Evolutionary conservation across 805 yeast genomes (phyloP).

Genomic region (Blastobotrys chiropterorum): DNA sequence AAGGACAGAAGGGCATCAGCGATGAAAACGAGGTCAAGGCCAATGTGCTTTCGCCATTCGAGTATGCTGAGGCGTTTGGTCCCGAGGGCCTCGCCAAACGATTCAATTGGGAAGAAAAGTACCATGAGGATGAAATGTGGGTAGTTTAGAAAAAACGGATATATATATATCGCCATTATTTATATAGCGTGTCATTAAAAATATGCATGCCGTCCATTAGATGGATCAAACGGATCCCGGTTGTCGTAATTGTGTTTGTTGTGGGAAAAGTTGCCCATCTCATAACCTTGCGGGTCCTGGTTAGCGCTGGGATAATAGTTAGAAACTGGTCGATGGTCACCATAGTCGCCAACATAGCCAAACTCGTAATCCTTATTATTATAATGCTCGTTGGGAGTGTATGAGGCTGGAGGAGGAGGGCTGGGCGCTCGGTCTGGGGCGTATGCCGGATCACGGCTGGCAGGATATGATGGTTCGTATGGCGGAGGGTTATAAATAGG

Average conservation of each 20-base stretch:
- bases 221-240: not conserved
- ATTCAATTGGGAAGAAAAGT: conserved; percentile 22
- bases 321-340: conserved; percentile 5
- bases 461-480: not conserved
- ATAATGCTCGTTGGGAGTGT: conserved; percentile 5
- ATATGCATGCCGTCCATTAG: not conserved
- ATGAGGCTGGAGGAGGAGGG: too few species aligned
- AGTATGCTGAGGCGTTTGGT: conserved; percentile 15
- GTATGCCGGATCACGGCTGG: conserved; percentile 2
- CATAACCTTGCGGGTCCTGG: not conserved
- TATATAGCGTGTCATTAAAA: not conserved
- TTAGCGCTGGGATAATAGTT: not conserved
- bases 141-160: not conserved
- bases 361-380: conserved; percentile 1
- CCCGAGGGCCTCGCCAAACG: conserved; percentile 13
- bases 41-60: conserved; percentile 15
- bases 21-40: conserved; percentile 6
- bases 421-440: too few species aligned
- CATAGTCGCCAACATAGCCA: conserved; percentile 15
- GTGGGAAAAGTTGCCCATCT: not conserved
- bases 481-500: conserved; percentile 2
- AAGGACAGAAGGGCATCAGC: too few species aligned
- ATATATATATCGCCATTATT: not conserved
- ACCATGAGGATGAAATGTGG: conserved; percentile 9
- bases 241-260: not conserved